These are phyloP conservation scores for Aegilops speltoides DNA, from an alignment of 176 grass and related monocot genomes.

Conservation along the genomic window DNA sequence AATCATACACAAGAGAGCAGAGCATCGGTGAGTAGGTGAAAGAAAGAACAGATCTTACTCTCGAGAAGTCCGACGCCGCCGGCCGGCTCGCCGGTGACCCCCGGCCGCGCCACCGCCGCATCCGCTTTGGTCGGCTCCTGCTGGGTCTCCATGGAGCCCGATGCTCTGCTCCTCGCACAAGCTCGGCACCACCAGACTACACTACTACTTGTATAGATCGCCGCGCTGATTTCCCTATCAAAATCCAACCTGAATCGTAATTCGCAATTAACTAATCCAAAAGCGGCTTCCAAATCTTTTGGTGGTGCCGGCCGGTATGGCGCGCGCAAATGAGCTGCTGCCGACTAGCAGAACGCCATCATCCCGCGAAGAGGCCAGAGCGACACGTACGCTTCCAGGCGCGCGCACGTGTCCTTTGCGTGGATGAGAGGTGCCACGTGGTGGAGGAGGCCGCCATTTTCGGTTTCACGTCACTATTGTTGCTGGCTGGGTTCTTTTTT, in stretches of 20 bases:
- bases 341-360: no score
- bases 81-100: not conserved
- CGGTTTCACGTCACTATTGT: no score
- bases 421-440: not conserved
- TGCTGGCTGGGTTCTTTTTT: no score
- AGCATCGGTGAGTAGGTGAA: not conserved
- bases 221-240: not conserved
- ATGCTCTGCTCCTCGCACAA: not conserved
- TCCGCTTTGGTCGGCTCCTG: not conserved
- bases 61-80: not conserved
- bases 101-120: not conserved
- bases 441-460: no score
- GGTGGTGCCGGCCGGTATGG: not conserved
- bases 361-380: no score
- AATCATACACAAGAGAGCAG: not conserved
- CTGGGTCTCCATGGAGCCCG: not conserved
- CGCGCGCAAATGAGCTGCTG: not conserved
- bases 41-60: constrained; percentile 7
- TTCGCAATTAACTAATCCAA: not conserved
- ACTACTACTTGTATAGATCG: not conserved
- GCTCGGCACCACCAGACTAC: not conserved
- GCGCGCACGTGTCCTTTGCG: not conserved
- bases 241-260: not conserved
- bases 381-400: not conserved
- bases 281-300: not conserved